These are phyloP conservation scores for Brachypodium distachyon DNA, from an alignment of 202 grass and related monocot species.

Conservation along the genomic window DNA sequence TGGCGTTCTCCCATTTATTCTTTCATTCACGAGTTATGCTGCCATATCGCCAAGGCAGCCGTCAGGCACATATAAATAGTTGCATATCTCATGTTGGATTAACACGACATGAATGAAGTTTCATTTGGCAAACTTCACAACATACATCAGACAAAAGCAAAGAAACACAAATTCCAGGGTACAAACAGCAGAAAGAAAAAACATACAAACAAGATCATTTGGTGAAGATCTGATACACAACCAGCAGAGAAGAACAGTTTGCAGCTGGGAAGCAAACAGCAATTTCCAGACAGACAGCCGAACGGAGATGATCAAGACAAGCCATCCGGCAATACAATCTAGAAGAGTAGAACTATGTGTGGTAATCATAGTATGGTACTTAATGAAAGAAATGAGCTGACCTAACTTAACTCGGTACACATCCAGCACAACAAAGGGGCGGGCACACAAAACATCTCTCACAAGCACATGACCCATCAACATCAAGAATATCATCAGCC, in stretches of 20 bases:
- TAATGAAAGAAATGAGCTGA: slow-evolving; percentile 14
- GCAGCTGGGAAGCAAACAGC: not conserved
- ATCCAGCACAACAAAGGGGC: not conserved
- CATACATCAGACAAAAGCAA: too few species aligned
- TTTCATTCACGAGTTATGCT: too few species aligned
- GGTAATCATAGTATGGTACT: slow-evolving; percentile 33
- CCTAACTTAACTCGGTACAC: slow-evolving; percentile 20
- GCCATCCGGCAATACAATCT: slow-evolving; percentile 17
- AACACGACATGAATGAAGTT: too few species aligned
- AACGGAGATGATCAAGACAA: not conserved
- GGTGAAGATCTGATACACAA: too few species aligned
- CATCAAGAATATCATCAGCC: slow-evolving; percentile 33
- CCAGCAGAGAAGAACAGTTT: not conserved
- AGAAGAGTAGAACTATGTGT: not conserved
- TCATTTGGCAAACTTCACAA: too few species aligned
- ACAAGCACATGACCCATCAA: not conserved
- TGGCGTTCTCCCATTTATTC: too few species aligned
- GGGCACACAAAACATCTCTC: slow-evolving; percentile 22
- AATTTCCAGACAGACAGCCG: not conserved
- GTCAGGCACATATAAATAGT: too few species aligned
- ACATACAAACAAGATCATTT: too few species aligned
- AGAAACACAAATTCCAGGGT: too few species aligned
- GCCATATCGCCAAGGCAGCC: too few species aligned
- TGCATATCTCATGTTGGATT: too few species aligned
- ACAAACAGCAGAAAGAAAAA: too few species aligned